Percentiles rank a stretch among this genome's conserved stretches.
Conservation (phyloP, 192 early-diverging fungal genomes). For the Entomortierella lignicola region DNA sequence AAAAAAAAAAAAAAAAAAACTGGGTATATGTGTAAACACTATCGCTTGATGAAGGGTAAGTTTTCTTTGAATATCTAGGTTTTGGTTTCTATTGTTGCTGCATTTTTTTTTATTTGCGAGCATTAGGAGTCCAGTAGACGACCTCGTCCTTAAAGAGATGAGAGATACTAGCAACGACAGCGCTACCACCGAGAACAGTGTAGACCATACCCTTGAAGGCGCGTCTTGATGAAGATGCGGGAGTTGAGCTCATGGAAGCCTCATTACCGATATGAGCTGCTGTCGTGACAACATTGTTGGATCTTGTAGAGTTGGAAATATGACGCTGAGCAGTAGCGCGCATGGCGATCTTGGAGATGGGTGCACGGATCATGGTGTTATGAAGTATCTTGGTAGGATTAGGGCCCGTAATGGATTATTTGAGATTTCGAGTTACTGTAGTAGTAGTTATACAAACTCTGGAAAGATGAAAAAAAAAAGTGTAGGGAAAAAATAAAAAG, state of each 20-base stretch:
- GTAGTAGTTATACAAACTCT: too few relatives aligned
- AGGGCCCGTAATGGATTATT: neutral
- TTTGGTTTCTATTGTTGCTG: too few relatives aligned
- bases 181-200: conserved; percentile 20
- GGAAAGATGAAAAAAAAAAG: too few relatives aligned
- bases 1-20: conserved; percentile 6
- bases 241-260: neutral
- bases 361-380: neutral
- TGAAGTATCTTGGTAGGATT: too few relatives aligned
- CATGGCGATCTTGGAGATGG: neutral
- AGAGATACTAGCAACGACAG: conserved; percentile 30
- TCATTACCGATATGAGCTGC: conserved; percentile 10
- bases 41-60: too few relatives aligned
- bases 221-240: conserved; percentile 15
- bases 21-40: too few relatives aligned
- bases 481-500: too few relatives aligned
- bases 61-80: neutral
- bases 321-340: conserved; percentile 18
- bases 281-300: conserved; percentile 1
- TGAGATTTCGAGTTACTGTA: neutral
- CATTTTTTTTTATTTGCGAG: conserved; percentile 42
- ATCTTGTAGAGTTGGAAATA: conserved; percentile 35
- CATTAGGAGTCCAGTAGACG: conserved; percentile 55
- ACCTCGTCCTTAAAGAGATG: conserved; percentile 45
- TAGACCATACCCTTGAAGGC: conserved; percentile 38